Base-by-base conservation (phyloP, 2,329 filamentous ascomycete species). In the Cercospora berteroae region DNA sequence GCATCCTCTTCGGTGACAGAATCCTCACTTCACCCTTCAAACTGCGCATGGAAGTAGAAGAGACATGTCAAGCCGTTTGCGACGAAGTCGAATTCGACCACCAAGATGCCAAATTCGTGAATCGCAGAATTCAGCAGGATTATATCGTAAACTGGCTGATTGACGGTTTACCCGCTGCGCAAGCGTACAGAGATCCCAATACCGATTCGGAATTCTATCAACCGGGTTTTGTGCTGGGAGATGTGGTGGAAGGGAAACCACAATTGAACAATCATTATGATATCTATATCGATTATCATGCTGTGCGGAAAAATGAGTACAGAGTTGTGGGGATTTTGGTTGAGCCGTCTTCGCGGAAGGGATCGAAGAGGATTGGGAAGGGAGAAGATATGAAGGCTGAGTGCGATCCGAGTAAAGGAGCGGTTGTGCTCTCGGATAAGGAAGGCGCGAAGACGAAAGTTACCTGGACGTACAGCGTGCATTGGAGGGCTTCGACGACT, bases 11-110 rank as follows among this genome's bases (percentile, higher is more conserved):
- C 74, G 95, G 95, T 73, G 95, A 99, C 81, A 88, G 95, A 65
- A 99, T 99, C 82, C 93, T 93, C 82, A 96, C 93, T n/a, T 98
- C 94, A 39, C 92, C 94, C 0, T 97, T 96, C 77, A 88, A 97
- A 77, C 83, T 98, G 68, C 87, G 88, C 72, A 97, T 99, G 94
- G 88, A 82, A 64, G 83, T 88, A 70, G 95, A 99, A 78, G 91
- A 97, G 80, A 89, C 89, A 0, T 99, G 95, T 83, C 95, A 94
- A 79, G 80, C 86, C 16, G 84, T 96, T 3, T 99, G 95, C 80
- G 81, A 84, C 29, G 84, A 86, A 50, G 85, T 85, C 48, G 90
- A 89, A 23, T 90, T 89, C 76, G 85, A 90, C 55, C 81, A 87
- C 31, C 83, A 85, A 18, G 87, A 89, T 62, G 87, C 92, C 20